Percentiles rank a stretch among this genome's conserved stretches.
Conservation (phyloP, 169 alveolate genomes). For the Theileria parva region DNA sequence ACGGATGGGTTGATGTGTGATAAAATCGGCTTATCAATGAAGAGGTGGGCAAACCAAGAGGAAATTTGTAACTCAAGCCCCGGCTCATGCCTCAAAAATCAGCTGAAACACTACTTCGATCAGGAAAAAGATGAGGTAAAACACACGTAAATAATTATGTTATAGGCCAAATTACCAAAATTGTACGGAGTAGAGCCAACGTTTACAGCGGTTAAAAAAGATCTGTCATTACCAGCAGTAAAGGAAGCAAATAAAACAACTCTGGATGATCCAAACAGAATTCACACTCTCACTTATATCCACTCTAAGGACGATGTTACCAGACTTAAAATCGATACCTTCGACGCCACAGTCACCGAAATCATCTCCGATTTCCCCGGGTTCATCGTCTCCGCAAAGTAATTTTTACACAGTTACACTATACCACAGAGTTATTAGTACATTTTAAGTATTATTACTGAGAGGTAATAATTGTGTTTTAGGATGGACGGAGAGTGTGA, state of each 20-base stretch:
- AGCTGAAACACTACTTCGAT: conserved; percentile 49
- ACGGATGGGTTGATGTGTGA: conserved; percentile 42
- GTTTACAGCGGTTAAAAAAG: neutral
- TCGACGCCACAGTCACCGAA: conserved; percentile 47
- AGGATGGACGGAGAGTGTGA: conserved; percentile 38
- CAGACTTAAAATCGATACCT: conserved; percentile 31
- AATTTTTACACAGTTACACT: neutral
- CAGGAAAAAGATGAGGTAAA: conserved; percentile 34
- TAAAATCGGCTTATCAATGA: conserved; percentile 52
- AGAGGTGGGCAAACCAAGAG: conserved; percentile 40
- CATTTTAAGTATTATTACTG: neutral
- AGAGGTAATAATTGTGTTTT: neutral
- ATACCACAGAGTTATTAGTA: neutral
- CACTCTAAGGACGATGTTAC: conserved; percentile 32
- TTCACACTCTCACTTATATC: conserved; percentile 38
- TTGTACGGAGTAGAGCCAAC: conserved; percentile 56
- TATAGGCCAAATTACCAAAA: conserved; percentile 50
- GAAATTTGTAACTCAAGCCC: conserved; percentile 31
- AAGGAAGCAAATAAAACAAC: conserved; percentile 17
- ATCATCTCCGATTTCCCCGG: conserved; percentile 55
- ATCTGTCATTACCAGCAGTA: neutral
- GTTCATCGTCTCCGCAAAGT: conserved; percentile 57
- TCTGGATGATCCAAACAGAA: conserved; percentile 20
- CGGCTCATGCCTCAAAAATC: conserved; percentile 45
- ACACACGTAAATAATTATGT: neutral